Conservation (phyloP, 83 land plant species). For the Diphasiastrum complanatum region DNA sequence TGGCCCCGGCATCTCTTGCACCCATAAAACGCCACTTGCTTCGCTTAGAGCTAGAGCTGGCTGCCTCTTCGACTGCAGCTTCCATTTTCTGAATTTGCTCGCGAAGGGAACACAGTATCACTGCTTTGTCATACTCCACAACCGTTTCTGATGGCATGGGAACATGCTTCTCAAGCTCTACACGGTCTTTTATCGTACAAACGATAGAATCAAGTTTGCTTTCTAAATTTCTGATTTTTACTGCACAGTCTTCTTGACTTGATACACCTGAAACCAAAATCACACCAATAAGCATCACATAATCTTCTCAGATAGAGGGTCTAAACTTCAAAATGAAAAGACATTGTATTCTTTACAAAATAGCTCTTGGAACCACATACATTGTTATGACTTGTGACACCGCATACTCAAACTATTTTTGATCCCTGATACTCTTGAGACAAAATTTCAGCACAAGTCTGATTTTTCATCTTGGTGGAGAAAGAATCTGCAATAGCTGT, state of each 20-base stretch:
- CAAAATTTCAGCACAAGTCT: too few species aligned
- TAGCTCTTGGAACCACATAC: too few species aligned
- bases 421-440: too few species aligned
- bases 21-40: constrained; percentile 16
- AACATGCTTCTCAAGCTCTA: constrained; percentile 7
- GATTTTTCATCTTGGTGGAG: too few species aligned
- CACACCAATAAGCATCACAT: too few species aligned
- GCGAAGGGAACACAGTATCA: background rate
- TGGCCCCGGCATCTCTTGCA: constrained; percentile 7
- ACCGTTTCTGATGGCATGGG: constrained; percentile 8
- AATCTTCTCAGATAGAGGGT: too few species aligned
- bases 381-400: too few species aligned
- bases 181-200: constrained; percentile 3
- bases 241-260: constrained; percentile 13
- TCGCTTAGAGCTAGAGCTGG: constrained; percentile 2
- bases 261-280: constrained; percentile 12
- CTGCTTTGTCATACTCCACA: constrained; percentile 16
- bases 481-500: too few species aligned
- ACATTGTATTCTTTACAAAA: too few species aligned
- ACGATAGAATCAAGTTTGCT: constrained; percentile 3
- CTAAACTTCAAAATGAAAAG: too few species aligned
- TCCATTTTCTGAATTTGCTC: constrained; percentile 12
- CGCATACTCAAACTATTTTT: too few species aligned
- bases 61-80: background rate
- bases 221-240: constrained; percentile 5